phyloP scores from a whole-genome alignment of 192 early-diverging fungal genomes.

The Rhizophagus sp. region DNA sequence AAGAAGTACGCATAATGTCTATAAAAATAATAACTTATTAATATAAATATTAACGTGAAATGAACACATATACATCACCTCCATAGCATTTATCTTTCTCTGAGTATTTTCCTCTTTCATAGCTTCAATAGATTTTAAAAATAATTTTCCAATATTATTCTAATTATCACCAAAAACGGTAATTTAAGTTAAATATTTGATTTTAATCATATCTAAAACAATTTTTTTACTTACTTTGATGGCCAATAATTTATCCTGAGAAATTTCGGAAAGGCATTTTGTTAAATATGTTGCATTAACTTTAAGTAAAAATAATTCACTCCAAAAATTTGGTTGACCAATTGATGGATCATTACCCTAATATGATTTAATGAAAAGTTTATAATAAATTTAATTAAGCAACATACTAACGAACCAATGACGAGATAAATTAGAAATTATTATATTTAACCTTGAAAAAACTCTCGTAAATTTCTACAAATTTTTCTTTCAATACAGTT shows the following conservation, averaged over 20 bases:
- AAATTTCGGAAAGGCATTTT: slow-evolving; percentile 37
- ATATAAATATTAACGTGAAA: neutral
- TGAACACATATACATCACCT: slow-evolving; percentile 14
- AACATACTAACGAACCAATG: slow-evolving; percentile 1
- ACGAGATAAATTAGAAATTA: neutral
- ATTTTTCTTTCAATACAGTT: slow-evolving; percentile 49
- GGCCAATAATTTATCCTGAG: slow-evolving; percentile 47
- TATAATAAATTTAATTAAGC: neutral
- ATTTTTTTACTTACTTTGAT: slow-evolving; percentile 28
- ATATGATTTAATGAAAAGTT: neutral
- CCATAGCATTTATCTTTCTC: slow-evolving; percentile 39
- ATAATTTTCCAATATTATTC: slow-evolving; percentile 43
- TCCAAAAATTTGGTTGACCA: slow-evolving; percentile 50
- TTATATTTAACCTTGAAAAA: slow-evolving; percentile 43
- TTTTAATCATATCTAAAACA: neutral
- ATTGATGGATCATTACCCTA: slow-evolving; percentile 50
- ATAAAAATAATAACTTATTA: slow-evolving; percentile 4
- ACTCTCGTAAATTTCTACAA: slow-evolving; percentile 51
- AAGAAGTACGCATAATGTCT: slow-evolving; percentile 44
- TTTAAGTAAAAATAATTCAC: slow-evolving; percentile 49
- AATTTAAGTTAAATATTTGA: neutral
- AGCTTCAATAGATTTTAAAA: slow-evolving; percentile 43
- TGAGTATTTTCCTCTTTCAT: slow-evolving; percentile 35
- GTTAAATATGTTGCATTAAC: slow-evolving; percentile 44
- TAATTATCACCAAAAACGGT: neutral